Base-by-base conservation (phyloP, 768 basidiomycete species). In the Boletus subcaerulescens region DNA sequence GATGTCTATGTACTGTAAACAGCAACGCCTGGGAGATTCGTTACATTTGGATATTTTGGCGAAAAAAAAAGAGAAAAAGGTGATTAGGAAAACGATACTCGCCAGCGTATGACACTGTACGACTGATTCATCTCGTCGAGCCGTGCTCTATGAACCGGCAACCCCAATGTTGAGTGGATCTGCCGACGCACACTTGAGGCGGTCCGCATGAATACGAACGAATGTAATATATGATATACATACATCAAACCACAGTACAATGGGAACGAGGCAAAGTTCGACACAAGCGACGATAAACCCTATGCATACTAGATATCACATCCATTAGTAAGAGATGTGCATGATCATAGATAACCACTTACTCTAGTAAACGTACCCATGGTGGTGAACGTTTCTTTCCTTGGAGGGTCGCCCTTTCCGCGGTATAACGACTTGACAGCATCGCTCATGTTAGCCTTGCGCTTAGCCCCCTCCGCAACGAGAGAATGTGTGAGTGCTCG, bases 281-380 rank as follows among this genome's bases (percentile, higher is more conserved):
- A 45, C 32, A 29, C n/a, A 20, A 4, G 13, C 0, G 13, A 10
- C n/a, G 20, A 24, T 36, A 32, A 29, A 48, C 32, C 8, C 42
- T 59, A 67, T 52, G 65, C 65, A 26, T 66, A 66, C 65, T 66
- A 24, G 3, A 31, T 40, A 40, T n/a, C 22, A 35, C 7, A 35
- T 18, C 10, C 13, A 12, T 67, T n/a, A 66, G 42, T 39, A 44
- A 20, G 17, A 22, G 2, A 8, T 17, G n/a, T 2, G 15, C 13
- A 42, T 3, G 10, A 50, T 17, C 18, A 43, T 8, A 12, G 2
- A 33, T 10, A 13, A 18, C 1, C 14, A 76, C 93, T 71, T 66
- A 93, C 93, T 73, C 93, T 82, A 10, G 89, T 95, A 61, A 95
- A 97, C 13, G 93, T 96, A 17, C 86, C 85, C 81, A 87, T 89